Evolutionary conservation across 2,329 filamentous ascomycete species (phyloP), one percentile per base, ranked within the genome.

Genomic region (Ceratocystis destructans): DNA sequence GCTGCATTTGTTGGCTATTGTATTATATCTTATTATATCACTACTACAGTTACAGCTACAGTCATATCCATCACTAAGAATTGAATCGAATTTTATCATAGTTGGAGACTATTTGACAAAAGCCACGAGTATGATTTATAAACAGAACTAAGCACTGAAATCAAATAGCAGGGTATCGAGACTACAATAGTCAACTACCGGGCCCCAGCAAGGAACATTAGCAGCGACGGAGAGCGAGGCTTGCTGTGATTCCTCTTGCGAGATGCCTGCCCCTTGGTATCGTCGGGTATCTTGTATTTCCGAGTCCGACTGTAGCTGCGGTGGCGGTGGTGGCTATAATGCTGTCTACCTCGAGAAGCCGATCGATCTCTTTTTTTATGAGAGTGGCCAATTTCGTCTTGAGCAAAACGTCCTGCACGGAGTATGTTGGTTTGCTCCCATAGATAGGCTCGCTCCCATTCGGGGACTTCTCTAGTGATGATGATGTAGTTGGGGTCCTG

Each of bases 381-480:
- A 65, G 80, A 73, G 80, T 74, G 33, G 33, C 33, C 53, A 79
- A 73, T 71, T 77, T 79, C 59, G 72, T 73, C 17, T 5, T 62
- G 7, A 17, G 41, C 17, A 7, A 28, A 41, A 5, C 79, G 77
- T 72, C 78, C 79, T 71, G 85, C 82, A n/a, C 85, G 84, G 69
- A 89, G 73, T 55, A 80, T 77, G 69, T 80, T 80, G 2, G 88
- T 90, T 75, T 91, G 87, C 55, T 83, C 81, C 81, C 88, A 92
- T 62, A 90, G 80, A 66, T 84, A 77, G 67, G 89, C 82, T 71
- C 90, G 88, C 72, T 90, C 83, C 69, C 83, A 82, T 70, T 90
- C 85, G 3, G 83, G 82, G 64, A 91, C 84, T 83, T 84, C 89
- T 66, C 84, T 80, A 75, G 87, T 88, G 76, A 91, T 87, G 68